A percentile compares a stretch with the other conserved stretches of the same genome.
These are phyloP conservation scores for Urtica urens DNA, from an alignment of 306 rosid genomes.

Conservation along the genomic window DNA sequence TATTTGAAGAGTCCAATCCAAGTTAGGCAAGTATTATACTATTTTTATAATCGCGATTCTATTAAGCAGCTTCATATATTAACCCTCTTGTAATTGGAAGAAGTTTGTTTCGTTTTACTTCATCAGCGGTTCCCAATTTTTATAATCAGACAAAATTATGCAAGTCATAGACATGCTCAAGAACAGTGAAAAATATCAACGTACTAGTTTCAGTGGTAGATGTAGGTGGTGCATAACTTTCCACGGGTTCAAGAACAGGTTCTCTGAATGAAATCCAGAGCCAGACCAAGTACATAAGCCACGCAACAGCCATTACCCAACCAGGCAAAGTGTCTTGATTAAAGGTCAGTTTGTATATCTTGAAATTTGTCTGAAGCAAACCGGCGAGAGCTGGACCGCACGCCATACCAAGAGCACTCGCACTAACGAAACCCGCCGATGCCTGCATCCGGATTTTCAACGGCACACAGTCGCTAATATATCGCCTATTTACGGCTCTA, in stretches of 20 bases:
- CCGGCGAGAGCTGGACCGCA: constrained; percentile 99
- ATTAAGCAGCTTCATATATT: background rate
- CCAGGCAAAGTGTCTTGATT: constrained; percentile 86
- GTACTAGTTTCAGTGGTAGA: constrained; percentile 55
- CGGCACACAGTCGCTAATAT: constrained; percentile 96
- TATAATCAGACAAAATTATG: too few relatives aligned
- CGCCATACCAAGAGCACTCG: constrained; percentile 99
- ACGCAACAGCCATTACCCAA: constrained; percentile 90
- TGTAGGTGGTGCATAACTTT: constrained; percentile 22
- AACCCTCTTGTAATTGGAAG: background rate
- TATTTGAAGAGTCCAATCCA: constrained; percentile 2
- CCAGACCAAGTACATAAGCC: constrained; percentile 83
- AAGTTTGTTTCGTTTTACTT: background rate
- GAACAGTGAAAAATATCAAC: too few relatives aligned
- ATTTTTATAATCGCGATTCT: too few relatives aligned
- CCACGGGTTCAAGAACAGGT: constrained; percentile 55
- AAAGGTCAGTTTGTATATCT: constrained; percentile 70
- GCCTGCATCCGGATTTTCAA: constrained; percentile 85
- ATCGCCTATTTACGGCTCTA: constrained; percentile 96
- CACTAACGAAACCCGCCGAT: constrained; percentile 97
- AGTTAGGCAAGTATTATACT: background rate
- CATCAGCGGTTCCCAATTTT: too few relatives aligned
- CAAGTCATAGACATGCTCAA: too few relatives aligned
- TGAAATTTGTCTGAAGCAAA: constrained; percentile 68
- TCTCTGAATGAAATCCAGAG: constrained; percentile 74